Evolutionary conservation across 129 eudicot species (phyloP), one percentile per base, ranked within the genome.

Genomic region (Saussurea involucrata): DNA sequence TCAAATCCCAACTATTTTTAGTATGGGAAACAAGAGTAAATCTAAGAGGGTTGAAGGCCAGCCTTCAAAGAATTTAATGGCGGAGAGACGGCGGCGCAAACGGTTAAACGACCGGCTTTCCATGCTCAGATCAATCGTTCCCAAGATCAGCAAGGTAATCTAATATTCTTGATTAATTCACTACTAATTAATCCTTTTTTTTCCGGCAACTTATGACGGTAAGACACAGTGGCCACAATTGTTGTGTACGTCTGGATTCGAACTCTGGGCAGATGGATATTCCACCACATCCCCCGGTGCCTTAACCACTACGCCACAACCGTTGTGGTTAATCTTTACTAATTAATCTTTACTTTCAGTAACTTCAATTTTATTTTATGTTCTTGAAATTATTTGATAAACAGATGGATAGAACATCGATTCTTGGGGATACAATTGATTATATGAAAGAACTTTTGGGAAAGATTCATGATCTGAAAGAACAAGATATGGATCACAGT

Each of bases 351-450:
- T 76, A 22, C 15, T 60, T 9, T 65, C 17, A 4, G 18, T 21
- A 49, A 15, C 58, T 49, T 49, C 15, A 49, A 15, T 1, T 27
- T n/a, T 53, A 17, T 22, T 53, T 0, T 22, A 53, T 78, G 0
- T 70, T 36, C 1, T 66, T 34, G 13, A 22, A 18, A 5, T 37
- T 21, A 29, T 72, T 15, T 4, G 4, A 63, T 68, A 8, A 31
- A 57, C 80, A 93, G 98, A 93, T 90, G 98, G 98, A 93, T 74
- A 87, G 97, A 83, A 93, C 98, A 68, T 89, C 98, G 21, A 90
- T 93, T 68, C 91, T 94, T 29, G 93, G 93, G 40, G 98, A 93
- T 73, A 90, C 97, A 0, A 87, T 93, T 53, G 97, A 93, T 77
- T 90, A 90, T 69, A 85, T 93, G 95, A 93, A 86, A 82, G 98